Conservation (phyloP, 176 grass and related monocot species). For the Chrysopogon serrulatus region DNA sequence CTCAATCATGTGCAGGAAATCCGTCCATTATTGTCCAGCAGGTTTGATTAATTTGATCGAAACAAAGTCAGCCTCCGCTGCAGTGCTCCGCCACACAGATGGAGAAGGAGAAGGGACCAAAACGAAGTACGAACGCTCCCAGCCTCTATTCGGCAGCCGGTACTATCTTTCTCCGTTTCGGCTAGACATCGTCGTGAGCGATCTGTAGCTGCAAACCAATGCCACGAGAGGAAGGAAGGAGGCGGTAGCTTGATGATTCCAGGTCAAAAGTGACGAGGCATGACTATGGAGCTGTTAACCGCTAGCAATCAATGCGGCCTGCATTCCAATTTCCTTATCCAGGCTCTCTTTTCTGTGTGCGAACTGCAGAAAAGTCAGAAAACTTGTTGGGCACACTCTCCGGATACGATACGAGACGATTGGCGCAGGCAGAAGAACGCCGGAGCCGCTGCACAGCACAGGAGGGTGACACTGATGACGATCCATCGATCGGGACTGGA, state of each 20-base stretch:
- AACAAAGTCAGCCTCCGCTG: neutral
- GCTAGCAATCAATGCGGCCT: constrained; percentile 19
- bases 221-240: neutral
- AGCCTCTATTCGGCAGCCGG: neutral
- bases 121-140: neutral
- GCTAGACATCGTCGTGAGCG: neutral
- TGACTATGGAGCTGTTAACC: neutral
- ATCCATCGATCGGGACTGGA: neutral
- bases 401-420: neutral
- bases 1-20: neutral
- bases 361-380: constrained; percentile 7
- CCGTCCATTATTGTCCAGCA: neutral
- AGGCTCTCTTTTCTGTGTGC: neutral
- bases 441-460: neutral
- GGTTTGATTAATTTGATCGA: neutral
- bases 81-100: neutral
- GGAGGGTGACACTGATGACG: neutral
- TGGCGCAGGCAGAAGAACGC: constrained; percentile 3
- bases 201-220: neutral
- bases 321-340: constrained; percentile 30
- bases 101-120: neutral
- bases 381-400: constrained; percentile 23
- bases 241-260: neutral
- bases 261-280: neutral
- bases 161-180: constrained; percentile 1